These are phyloP conservation scores for Chrysopogon serrulatus DNA, from an alignment of 176 grass and related monocot species.

Conservation along the genomic window DNA sequence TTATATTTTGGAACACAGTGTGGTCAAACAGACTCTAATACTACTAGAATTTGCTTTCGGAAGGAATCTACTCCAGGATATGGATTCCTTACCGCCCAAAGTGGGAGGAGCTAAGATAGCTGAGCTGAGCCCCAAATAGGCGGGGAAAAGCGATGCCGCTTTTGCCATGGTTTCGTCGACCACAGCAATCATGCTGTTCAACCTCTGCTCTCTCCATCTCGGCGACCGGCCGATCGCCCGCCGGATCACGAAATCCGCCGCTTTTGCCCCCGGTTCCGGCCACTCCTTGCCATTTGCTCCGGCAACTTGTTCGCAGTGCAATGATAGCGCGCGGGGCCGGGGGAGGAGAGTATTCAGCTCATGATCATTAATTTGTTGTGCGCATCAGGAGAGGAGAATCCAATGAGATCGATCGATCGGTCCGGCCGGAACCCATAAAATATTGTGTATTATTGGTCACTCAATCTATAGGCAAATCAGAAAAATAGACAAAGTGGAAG, in stretches of 20 bases:
- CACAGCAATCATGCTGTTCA: constrained; percentile 56
- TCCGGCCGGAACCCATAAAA: constrained; percentile 18
- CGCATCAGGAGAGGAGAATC: constrained; percentile 16
- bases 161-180: constrained; percentile 58
- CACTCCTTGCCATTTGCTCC: background rate
- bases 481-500: constrained; percentile 2
- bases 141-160: constrained; percentile 34
- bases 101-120: constrained; percentile 45
- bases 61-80: constrained; percentile 24
- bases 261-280: background rate
- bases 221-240: background rate
- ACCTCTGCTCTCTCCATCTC: background rate
- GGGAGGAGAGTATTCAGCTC: background rate
- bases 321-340: background rate
- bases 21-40: too few species aligned
- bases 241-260: constrained; percentile 26
- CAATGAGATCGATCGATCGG: background rate
- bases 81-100: constrained; percentile 79
- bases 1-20: too few species aligned
- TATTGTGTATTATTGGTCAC: constrained; percentile 42
- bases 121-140: constrained; percentile 17
- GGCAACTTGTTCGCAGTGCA: background rate
- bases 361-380: background rate
- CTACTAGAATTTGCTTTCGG: background rate
- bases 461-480: constrained; percentile 34